Evolutionary conservation across 2,329 filamentous ascomycete genomes (phyloP).

Genomic region (Calonectria honghensis): DNA sequence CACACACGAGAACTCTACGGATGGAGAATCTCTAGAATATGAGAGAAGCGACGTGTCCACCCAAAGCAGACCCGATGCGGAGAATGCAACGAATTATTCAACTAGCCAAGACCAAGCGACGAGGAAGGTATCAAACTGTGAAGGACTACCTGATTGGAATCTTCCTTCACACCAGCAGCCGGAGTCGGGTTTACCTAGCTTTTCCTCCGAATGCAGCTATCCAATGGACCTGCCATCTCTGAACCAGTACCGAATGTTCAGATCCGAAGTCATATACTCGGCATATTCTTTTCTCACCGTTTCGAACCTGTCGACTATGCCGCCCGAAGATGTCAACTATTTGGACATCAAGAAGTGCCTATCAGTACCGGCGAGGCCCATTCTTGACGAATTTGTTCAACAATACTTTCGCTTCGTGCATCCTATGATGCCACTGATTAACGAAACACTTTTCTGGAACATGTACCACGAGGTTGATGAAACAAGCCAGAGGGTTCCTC

Average conservation of each 20-base stretch:
- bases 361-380: conserved; percentile 62
- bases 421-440: conserved; percentile 64
- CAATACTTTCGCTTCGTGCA: conserved; percentile 70
- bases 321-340: conserved; percentile 22
- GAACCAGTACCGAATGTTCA: conserved; percentile 6
- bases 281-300: conserved; percentile 2
- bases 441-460: conserved; percentile 63
- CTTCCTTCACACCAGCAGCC: not conserved
- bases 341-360: conserved; percentile 62
- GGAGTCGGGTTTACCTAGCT: not conserved
- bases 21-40: not conserved
- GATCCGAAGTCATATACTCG: conserved; percentile 4
- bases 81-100: not conserved
- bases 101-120: too few relatives aligned
- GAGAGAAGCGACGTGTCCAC: not conserved
- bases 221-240: not conserved
- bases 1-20: not conserved
- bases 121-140: not conserved
- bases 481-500: not conserved
- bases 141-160: not conserved
- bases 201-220: not conserved
- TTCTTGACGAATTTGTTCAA: conserved; percentile 69
- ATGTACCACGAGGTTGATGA: conserved; percentile 46
- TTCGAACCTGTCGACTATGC: conserved; percentile 12
- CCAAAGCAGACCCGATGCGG: not conserved